phyloP scores from a whole-genome alignment of 2,329 filamentous ascomycete species.

The Xylariaceae sp. region DNA sequence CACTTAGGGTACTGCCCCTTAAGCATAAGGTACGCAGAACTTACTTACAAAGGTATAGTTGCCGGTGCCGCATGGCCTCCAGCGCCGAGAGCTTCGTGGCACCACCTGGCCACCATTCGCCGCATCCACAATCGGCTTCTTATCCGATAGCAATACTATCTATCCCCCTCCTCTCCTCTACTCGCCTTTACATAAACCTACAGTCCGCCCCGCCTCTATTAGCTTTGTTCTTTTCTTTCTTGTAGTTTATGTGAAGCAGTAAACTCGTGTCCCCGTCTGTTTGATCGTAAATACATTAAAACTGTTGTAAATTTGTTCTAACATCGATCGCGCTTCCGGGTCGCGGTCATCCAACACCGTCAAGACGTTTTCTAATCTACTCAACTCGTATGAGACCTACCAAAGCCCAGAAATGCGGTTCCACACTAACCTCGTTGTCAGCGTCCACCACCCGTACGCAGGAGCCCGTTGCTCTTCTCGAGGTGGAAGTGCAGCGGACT shows the following conservation, averaged over 20 bases:
- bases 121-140: neutral
- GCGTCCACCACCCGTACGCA: conserved; percentile 95
- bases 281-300: neutral
- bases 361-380: conserved; percentile 99
- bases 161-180: conserved; percentile 8
- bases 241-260: neutral
- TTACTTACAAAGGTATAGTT: too few species aligned
- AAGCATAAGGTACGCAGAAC: too few species aligned
- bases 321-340: conserved; percentile 60
- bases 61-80: too few species aligned
- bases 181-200: too few species aligned
- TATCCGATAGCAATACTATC: conserved; percentile 16
- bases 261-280: neutral
- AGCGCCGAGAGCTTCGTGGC: neutral
- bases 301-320: conserved; percentile 24
- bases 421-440: conserved; percentile 47
- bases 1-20: too few species aligned
- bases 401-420: neutral
- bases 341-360: conserved; percentile 68
- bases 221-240: neutral
- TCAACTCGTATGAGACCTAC: conserved; percentile 78
- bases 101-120: conserved; percentile 8
- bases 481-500: conserved; percentile 79
- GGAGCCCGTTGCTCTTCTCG: conserved; percentile 88
- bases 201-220: neutral